Percentiles rank a stretch among this genome's conserved stretches.
Conservation (phyloP, 1,139 yeast genomes). For the Hansenula sp. region DNA sequence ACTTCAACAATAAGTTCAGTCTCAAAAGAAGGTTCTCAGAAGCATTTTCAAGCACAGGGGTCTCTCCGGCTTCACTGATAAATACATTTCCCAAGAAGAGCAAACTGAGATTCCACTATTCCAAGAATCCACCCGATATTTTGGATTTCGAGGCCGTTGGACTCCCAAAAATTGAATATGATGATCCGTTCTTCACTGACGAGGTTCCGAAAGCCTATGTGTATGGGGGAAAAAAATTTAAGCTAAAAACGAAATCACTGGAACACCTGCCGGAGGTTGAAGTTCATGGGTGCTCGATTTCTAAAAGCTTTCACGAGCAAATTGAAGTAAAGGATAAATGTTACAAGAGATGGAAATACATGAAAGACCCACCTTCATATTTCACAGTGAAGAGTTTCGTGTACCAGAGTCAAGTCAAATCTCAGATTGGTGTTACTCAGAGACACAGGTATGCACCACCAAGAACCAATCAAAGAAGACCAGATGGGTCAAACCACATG, state of each 20-base stretch:
- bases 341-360: conserved; percentile 33
- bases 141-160: conserved; percentile 42
- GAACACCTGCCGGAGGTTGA: conserved; percentile 22
- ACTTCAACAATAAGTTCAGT: not conserved
- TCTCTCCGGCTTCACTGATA: not conserved
- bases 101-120: conserved; percentile 7
- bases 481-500: conserved; percentile 45
- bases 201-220: conserved; percentile 59
- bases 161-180: conserved; percentile 48
- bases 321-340: not conserved
- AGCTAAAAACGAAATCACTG: conserved; percentile 22
- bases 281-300: conserved; percentile 17
- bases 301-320: conserved; percentile 3
- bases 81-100: not conserved
- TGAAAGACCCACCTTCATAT: conserved; percentile 36
- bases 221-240: conserved; percentile 65
- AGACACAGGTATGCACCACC: conserved; percentile 30
- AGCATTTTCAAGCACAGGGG: not conserved
- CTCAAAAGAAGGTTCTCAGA: not conserved
- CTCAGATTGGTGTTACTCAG: conserved; percentile 47
- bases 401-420: conserved; percentile 17
- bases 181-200: conserved; percentile 55
- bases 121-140: conserved; percentile 21
- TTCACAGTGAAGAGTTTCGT: conserved; percentile 30
- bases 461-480: conserved; percentile 30